A percentile compares a stretch with the other conserved stretches of the same genome.
These are phyloP conservation scores for Exophiala calicioides DNA, from an alignment of 2,329 filamentous ascomycete species.

Conservation along the genomic window DNA sequence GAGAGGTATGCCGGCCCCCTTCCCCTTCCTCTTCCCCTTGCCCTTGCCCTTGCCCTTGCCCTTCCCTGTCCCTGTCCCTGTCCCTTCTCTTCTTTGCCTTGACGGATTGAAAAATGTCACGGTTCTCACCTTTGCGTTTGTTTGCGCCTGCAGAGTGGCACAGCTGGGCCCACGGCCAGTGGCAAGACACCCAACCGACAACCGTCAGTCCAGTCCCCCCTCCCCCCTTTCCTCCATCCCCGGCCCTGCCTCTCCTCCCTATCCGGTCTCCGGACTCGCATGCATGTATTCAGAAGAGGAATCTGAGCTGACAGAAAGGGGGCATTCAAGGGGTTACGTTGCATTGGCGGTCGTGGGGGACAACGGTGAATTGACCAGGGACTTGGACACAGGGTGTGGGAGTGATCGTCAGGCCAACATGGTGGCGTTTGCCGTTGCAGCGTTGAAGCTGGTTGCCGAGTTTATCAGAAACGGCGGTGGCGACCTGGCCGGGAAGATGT, in stretches of 20 bases:
- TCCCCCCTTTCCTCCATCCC: neutral
- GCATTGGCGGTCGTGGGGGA: conserved; percentile 59
- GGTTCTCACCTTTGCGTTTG: neutral
- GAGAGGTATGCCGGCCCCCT: conserved; percentile 18
- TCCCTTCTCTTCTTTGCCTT: neutral
- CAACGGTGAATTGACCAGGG: conserved; percentile 54
- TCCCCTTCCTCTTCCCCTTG: conserved; percentile 17
- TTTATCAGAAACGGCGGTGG: conserved; percentile 42
- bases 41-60: neutral
- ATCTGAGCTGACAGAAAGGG: conserved; percentile 11
- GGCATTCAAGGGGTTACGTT: conserved; percentile 56
- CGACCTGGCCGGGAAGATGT: conserved; percentile 14
- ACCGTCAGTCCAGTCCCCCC: conserved; percentile 43
- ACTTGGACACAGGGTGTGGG: conserved; percentile 57
- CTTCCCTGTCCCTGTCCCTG: neutral
- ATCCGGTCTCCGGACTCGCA: too few relatives aligned
- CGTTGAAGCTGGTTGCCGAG: conserved; percentile 57
- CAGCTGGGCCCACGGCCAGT: conserved; percentile 61
- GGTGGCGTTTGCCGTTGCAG: conserved; percentile 62
- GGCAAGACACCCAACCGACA: conserved; percentile 58
- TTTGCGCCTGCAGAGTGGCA: conserved; percentile 54
- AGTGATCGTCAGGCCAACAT: conserved; percentile 62
- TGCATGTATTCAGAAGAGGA: too few relatives aligned
- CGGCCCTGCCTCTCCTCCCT: too few relatives aligned
- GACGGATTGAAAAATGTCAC: neutral